phyloP scores from a whole-genome alignment of 1,284 basidiomycete genomes.

The Fomitiporia mediterranea region DNA sequence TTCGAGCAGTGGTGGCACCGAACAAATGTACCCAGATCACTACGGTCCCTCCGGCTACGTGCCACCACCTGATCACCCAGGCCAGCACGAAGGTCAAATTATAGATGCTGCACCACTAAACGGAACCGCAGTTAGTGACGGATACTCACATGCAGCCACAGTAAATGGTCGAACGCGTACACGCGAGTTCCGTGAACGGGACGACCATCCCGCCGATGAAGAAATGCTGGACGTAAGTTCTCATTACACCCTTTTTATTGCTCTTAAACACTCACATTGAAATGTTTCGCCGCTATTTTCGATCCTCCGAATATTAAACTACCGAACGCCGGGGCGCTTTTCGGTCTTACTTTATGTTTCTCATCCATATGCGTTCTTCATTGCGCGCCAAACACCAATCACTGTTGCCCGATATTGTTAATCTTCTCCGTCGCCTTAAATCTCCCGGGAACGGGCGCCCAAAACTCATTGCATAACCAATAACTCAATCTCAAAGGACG shows the following conservation, averaged over 20 bases:
- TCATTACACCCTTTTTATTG: not conserved
- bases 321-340: too few species aligned
- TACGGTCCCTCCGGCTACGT: not conserved
- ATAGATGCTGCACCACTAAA: not conserved
- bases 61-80: not conserved
- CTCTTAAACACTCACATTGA: not conserved
- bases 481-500: too few species aligned
- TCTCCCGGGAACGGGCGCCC: too few species aligned
- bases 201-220: slow-evolving; percentile 3
- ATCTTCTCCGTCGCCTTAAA: too few species aligned
- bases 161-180: not conserved
- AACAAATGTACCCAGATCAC: not conserved
- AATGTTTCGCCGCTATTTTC: too few species aligned
- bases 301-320: too few species aligned
- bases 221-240: slow-evolving; percentile 7
- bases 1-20: not conserved
- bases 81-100: not conserved
- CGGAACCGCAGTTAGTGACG: not conserved
- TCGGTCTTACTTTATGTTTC: too few species aligned
- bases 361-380: too few species aligned
- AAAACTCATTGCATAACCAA: too few species aligned
- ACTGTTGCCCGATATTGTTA: too few species aligned
- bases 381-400: too few species aligned
- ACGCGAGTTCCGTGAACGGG: slow-evolving; percentile 1
- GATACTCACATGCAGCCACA: not conserved